Evolutionary conservation across 371 early-diverging fungal species (phyloP).

Genomic region (Apophysomyces trapeziformis): DNA sequence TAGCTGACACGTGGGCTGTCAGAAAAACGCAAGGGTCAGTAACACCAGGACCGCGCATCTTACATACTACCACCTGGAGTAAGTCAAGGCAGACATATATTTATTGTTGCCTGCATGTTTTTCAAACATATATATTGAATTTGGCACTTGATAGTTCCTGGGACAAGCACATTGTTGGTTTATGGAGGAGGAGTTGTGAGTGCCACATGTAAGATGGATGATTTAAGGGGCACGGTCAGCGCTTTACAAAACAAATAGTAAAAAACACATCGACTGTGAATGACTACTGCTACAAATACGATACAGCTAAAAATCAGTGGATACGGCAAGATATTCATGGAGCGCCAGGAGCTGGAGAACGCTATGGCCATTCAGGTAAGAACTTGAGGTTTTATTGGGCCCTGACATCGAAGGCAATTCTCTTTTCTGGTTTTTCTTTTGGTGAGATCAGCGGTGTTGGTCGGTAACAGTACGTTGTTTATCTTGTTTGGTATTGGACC

Average conservation of each 20-base stretch:
- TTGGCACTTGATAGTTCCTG: neutral
- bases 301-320: neutral
- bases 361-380: slow-evolving; percentile 9
- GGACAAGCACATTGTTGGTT: neutral
- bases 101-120: neutral
- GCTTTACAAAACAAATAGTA: neutral
- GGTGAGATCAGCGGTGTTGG: neutral
- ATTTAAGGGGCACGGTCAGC: neutral
- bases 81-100: neutral
- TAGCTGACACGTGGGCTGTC: neutral
- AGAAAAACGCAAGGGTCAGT: neutral
- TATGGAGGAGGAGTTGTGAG: neutral
- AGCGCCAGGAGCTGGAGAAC: neutral
- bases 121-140: neutral
- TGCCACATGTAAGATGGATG: neutral
- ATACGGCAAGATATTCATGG: neutral
- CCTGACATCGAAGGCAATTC: neutral
- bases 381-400: neutral
- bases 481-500: slow-evolving; percentile 3
- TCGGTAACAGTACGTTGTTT: slow-evolving; percentile 1
- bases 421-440: neutral
- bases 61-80: slow-evolving; percentile 5
- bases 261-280: neutral
- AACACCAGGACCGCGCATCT: neutral
- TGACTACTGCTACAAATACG: slow-evolving; percentile 1